Evolutionary conservation across 345 rosid species (phyloP).

Genomic region (Boechera divaricarpa): DNA sequence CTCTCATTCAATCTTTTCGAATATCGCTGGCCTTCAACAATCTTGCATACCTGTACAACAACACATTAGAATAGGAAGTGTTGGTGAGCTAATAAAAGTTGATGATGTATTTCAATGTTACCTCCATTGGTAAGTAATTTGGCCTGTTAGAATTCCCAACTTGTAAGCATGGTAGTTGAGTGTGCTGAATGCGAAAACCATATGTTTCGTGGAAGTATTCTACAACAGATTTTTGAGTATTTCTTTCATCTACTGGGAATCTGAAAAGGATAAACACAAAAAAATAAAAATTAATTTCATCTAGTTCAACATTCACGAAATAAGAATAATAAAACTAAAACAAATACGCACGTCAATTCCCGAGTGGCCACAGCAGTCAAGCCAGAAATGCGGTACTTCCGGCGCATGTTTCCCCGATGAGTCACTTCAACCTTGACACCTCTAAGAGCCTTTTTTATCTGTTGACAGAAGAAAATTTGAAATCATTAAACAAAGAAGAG

Average conservation of each 20-base stretch:
- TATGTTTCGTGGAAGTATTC: constrained; percentile 85
- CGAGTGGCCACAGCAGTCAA: constrained; percentile 90
- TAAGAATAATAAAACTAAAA: background rate
- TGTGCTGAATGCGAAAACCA: constrained; percentile 72
- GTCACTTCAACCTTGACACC: constrained; percentile 95
- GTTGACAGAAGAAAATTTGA: constrained; percentile 25
- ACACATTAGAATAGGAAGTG: constrained; percentile 13
- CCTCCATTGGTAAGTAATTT: constrained; percentile 97
- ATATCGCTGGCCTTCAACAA: constrained; percentile 97
- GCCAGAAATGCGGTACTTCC: constrained; percentile 92
- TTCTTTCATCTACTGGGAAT: constrained; percentile 88
- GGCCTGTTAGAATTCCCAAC: constrained; percentile 92
- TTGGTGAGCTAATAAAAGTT: background rate
- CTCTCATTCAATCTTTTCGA: constrained; percentile 92
- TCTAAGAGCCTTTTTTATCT: constrained; percentile 94
- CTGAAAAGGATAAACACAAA: constrained; percentile 43
- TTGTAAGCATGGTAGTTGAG: constrained; percentile 91
- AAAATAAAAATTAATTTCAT: background rate
- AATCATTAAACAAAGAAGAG: background rate
- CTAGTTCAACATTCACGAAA: background rate
- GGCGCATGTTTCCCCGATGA: constrained; percentile 93
- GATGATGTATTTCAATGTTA: constrained; percentile 24
- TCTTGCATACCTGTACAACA: constrained; percentile 80
- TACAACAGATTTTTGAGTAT: constrained; percentile 86
- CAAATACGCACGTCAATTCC: constrained; percentile 74